phyloP scores from a whole-genome alignment of 75 land plant species.

The Adiantum capillusveneris region DNA sequence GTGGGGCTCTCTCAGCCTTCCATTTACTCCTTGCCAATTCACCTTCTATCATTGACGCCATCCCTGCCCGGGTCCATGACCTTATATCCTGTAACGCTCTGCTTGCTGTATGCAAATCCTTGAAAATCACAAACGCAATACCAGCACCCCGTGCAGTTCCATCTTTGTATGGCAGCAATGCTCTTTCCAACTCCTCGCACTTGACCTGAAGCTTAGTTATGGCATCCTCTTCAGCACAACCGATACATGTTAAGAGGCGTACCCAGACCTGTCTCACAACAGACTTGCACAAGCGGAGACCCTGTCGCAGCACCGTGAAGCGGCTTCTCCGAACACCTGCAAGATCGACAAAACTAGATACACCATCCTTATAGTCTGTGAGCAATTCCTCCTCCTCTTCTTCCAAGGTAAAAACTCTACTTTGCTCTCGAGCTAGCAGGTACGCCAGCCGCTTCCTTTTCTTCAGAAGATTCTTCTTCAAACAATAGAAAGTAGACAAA shows the following conservation, averaged over 20 bases:
- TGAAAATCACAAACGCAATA: constrained; percentile 78
- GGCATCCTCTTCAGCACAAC: constrained; percentile 57
- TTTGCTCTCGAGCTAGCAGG: constrained; percentile 46
- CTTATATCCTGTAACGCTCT: constrained; percentile 66
- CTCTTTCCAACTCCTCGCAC: constrained; percentile 39
- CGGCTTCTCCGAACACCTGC: constrained; percentile 5
- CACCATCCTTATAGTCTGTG: constrained; percentile 9
- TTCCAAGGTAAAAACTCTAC: constrained; percentile 16
- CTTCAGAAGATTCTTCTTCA: constrained; percentile 33
- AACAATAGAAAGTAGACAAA: constrained; percentile 55
- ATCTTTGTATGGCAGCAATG: constrained; percentile 48
- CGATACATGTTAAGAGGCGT: constrained; percentile 15
- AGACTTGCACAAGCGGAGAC: background rate
- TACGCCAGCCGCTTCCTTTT: constrained; percentile 49
- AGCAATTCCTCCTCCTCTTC: constrained; percentile 21
- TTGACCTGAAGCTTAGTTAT: constrained; percentile 40
- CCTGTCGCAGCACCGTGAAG: background rate
- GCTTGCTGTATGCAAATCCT: constrained; percentile 68
- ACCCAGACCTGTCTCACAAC: constrained; percentile 19
- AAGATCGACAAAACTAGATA: constrained; percentile 8
- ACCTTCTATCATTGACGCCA: constrained; percentile 52
- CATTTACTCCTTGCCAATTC: constrained; percentile 57
- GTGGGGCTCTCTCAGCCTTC: constrained; percentile 84
- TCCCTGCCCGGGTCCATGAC: constrained; percentile 43
- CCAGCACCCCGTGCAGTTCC: constrained; percentile 73